Evolutionary conservation across 768 basidiomycete genomes (phyloP).

Genomic region (Leccinum boreale): DNA sequence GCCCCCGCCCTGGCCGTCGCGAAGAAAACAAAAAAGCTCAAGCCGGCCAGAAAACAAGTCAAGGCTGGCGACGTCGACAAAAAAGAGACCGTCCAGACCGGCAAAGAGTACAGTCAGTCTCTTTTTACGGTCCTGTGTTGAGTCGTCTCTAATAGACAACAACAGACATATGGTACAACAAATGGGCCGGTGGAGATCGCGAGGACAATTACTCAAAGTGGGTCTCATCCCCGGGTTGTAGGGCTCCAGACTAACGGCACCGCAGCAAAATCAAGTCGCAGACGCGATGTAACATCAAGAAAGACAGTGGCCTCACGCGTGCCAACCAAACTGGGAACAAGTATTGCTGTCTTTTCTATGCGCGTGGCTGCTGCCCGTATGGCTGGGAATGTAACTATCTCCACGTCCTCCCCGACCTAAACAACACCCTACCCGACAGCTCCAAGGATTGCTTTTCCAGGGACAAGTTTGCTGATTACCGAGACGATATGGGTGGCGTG

Average conservation of each 20-base stretch:
- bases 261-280: conserved; percentile 89
- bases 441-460: conserved; percentile 97
- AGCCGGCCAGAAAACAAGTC: conserved; percentile 93
- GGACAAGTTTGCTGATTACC: conserved; percentile 95
- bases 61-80: conserved; percentile 88
- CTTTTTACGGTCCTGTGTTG: background rate
- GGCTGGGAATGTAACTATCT: conserved; percentile 98
- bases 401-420: conserved; percentile 78
- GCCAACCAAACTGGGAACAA: conserved; percentile 91
- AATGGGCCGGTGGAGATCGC: conserved; percentile 99
- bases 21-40: conserved; percentile 59
- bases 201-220: conserved; percentile 97
- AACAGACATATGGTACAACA: conserved; percentile 96
- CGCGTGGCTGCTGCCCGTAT: conserved; percentile 96
- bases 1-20: conserved; percentile 6
- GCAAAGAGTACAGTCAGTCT: conserved; percentile 91
- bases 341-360: conserved; percentile 93
- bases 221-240: conserved; percentile 25
- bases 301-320: conserved; percentile 89
- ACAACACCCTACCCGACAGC: conserved; percentile 73
- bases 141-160: conserved; percentile 7
- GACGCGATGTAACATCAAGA: conserved; percentile 84
- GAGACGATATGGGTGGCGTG: conserved; percentile 99
- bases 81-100: conserved; percentile 83
- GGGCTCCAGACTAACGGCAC: background rate